Evolutionary conservation across 768 basidiomycete genomes (phyloP), one percentile per base, ranked within the genome.

Genomic region (Hygrocybe coccinea): DNA sequence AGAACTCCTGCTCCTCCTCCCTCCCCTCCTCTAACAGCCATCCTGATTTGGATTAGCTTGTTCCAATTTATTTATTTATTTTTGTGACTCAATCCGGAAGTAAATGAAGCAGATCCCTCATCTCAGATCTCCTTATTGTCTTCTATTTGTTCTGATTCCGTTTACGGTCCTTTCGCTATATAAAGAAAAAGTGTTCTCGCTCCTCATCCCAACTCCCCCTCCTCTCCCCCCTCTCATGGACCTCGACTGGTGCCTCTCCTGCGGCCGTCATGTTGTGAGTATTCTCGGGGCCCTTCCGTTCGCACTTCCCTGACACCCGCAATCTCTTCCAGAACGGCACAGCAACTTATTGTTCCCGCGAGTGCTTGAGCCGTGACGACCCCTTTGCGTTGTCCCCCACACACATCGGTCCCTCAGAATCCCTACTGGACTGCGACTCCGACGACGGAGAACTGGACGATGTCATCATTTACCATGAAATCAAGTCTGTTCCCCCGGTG

Each of bases 161-260:
- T 22, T 22, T 22, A 6, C 41, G 21, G 21, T 43, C 25, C 36
- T 2, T 37, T 47, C 41, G 34, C 51, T 54, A 59, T 59, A 57
- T 65, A 67, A 65, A 64, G 63, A 48, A 51, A 53, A 47, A 55
- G 35, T 43, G 35, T 33, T 45, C 45, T 47, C 43, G 49, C 38
- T 46, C 58, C 52, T 55, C 52, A 60, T 56, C 54, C 37, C 48
- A 56, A 35, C 45, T 60, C 49, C 59, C 50, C 59, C 60, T 51
- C 67, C 17, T 46, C 35, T 60, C 53, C 63, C 58, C 50, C 39
- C 44, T 29, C 55, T 45, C 62, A 82, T 85, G 78, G 85, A 86
- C 69, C 77, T 79, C 60, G 80, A 86, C 73, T 86, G 84, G 83
- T 89, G 87, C 67, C 74, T 88, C 60, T 74, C 76, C 54, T 89